Conservation (phyloP, 768 basidiomycete species). For the Termitomyces sp. region DNA sequence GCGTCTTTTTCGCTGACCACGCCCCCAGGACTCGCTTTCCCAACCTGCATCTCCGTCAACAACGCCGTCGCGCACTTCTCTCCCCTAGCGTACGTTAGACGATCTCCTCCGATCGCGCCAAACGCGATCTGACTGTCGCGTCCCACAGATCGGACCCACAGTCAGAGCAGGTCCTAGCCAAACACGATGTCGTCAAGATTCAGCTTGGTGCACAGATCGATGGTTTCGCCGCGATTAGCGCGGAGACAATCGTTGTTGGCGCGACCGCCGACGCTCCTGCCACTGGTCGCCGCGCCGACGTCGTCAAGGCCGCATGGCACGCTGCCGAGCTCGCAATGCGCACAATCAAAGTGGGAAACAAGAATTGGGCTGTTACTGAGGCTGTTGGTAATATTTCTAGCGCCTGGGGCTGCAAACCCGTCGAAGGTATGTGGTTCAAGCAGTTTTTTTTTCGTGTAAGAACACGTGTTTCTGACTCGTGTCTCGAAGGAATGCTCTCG, state of each 20-base stretch:
- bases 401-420: conserved; percentile 83
- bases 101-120: conserved; percentile 21
- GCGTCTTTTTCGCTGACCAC: conserved; percentile 7
- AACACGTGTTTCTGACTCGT: conserved; percentile 5
- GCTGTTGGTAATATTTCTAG: conserved; percentile 70
- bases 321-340: conserved; percentile 94
- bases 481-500: conserved; percentile 78
- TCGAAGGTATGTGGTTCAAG: conserved; percentile 65
- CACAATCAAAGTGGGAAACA: conserved; percentile 85
- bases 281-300: conserved; percentile 86
- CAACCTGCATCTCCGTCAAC: conserved; percentile 92
- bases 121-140: conserved; percentile 10
- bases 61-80: conserved; percentile 95
- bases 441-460: conserved; percentile 5
- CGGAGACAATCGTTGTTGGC: conserved; percentile 90
- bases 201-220: conserved; percentile 98
- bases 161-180: conserved; percentile 64
- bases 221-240: conserved; percentile 90
- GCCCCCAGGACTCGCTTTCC: conserved; percentile 82
- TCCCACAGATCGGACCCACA: conserved; percentile 68
- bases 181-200: conserved; percentile 93
- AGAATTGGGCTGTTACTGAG: conserved; percentile 95
- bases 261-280: conserved; percentile 70
- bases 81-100: conserved; percentile 74
- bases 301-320: conserved; percentile 88